A percentile compares a stretch with the other conserved stretches of the same genome.
Conservation (phyloP, 495 filamentous ascomycete species). For the Sordaria brevicollis region DNA sequence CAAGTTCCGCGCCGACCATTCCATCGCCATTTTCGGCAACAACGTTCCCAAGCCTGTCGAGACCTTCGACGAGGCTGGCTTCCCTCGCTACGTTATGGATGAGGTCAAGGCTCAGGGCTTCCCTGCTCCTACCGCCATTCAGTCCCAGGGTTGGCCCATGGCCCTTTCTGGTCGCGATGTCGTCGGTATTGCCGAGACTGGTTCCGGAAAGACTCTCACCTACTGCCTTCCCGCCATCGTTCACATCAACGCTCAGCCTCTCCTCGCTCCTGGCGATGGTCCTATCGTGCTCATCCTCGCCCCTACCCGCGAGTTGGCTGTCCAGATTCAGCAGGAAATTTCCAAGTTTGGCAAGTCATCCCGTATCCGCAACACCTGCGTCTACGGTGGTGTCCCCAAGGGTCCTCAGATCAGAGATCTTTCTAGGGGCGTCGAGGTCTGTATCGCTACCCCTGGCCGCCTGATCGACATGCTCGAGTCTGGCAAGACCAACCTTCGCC, state of each 20-base stretch:
- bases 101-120: constrained; percentile 98
- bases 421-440: constrained; percentile 74
- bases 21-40: constrained; percentile 66
- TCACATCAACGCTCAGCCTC: constrained; percentile 97
- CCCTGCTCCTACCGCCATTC: constrained; percentile 82
- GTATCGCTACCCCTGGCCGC: constrained; percentile 94
- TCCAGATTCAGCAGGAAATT: constrained; percentile 93
- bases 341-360: constrained; percentile 97
- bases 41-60: constrained; percentile 87
- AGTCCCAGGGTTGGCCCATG: constrained; percentile 99
- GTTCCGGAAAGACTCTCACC: constrained; percentile 96
- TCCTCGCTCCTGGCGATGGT: constrained; percentile 91
- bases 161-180: constrained; percentile 96
- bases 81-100: constrained; percentile 91
- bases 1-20: constrained; percentile 69
- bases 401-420: constrained; percentile 93
- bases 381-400: constrained; percentile 97
- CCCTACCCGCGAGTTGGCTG: constrained; percentile 92
- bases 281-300: constrained; percentile 94
- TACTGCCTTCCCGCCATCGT: constrained; percentile 98
- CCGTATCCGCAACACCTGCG: constrained; percentile 95
- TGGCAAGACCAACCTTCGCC: constrained; percentile 94
- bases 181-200: constrained; percentile 98
- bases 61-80: constrained; percentile 94
- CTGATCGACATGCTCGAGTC: constrained; percentile 97